These are phyloP conservation scores for Eragrostis curvula DNA, from an alignment of 176 grass and related monocot species.

Conservation along the genomic window DNA sequence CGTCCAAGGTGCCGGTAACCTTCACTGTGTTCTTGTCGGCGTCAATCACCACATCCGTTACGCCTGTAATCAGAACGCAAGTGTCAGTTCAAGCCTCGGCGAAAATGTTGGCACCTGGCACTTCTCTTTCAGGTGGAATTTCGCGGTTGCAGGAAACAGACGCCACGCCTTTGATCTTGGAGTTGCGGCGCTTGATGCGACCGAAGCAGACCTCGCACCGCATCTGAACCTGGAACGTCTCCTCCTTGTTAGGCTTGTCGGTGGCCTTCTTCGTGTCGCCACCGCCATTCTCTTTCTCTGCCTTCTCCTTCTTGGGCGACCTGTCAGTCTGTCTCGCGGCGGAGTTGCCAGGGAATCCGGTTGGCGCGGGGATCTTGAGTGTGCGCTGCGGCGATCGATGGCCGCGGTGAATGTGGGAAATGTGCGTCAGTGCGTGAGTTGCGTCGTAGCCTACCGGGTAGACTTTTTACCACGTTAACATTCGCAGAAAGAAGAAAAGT, in stretches of 20 bases:
- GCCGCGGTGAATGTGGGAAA: no score
- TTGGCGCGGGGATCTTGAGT: slow-evolving; percentile 12
- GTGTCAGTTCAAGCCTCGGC: not conserved
- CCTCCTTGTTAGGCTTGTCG: slow-evolving; percentile 70
- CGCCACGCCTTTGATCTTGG: slow-evolving; percentile 77
- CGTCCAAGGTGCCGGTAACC: slow-evolving; percentile 90
- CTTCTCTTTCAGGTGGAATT: not conserved
- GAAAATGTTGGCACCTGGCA: not conserved
- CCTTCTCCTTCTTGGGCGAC: slow-evolving; percentile 49
- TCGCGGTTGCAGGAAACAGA: not conserved
- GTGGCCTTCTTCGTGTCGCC: slow-evolving; percentile 32
- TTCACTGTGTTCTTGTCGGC: slow-evolving; percentile 70
- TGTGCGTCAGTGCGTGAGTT: no score
- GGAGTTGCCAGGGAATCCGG: not conserved
- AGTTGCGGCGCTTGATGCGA: slow-evolving; percentile 61
- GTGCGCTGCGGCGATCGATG: no score
- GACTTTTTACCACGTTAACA: no score
- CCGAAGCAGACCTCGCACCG: slow-evolving; percentile 88
- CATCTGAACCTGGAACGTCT: slow-evolving; percentile 87
- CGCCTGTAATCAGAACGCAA: slow-evolving; percentile 43
- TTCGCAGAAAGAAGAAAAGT: no score
- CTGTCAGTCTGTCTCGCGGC: not conserved
- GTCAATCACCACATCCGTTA: slow-evolving; percentile 72
- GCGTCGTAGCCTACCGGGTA: no score
- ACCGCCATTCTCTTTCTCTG: not conserved